phyloP scores from a whole-genome alignment of 2,329 filamentous ascomycete species.

The Arthrobotrys entomopaga region DNA sequence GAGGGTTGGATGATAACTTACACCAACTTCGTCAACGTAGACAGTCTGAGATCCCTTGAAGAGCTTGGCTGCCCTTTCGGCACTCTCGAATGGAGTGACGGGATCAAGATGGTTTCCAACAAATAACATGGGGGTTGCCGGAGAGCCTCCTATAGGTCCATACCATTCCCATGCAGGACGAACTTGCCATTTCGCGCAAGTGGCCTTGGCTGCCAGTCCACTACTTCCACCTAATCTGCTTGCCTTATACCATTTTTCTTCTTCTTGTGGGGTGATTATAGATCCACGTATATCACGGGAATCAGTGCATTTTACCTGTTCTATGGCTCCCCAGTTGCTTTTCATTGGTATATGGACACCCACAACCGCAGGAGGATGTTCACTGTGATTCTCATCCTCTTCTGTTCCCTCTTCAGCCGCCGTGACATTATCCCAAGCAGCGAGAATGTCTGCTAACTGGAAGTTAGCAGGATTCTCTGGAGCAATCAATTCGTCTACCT shows the following conservation, averaged over 20 bases:
- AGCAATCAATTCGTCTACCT: not conserved
- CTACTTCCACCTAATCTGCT: conserved; percentile 11
- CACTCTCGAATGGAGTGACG: conserved; percentile 41
- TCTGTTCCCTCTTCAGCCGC: not conserved
- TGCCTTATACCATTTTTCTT: conserved; percentile 10
- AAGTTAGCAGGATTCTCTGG: conserved; percentile 15
- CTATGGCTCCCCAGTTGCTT: no score
- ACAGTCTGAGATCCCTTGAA: not conserved
- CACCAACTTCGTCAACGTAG: conserved; percentile 1
- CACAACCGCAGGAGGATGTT: conserved; percentile 16
- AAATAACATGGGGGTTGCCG: conserved; percentile 45
- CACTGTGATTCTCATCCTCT: not conserved
- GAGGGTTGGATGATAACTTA: not conserved
- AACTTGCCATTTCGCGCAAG: conserved; percentile 27
- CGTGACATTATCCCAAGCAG: not conserved
- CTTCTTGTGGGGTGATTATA: conserved; percentile 11
- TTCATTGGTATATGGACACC: no score
- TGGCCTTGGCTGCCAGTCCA: not conserved
- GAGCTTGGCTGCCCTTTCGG: not conserved
- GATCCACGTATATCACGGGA: conserved; percentile 28
- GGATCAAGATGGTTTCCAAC: conserved; percentile 31
- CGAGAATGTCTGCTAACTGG: conserved; percentile 3
- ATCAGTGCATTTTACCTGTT: conserved; percentile 11
- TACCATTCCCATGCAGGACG: conserved; percentile 49
- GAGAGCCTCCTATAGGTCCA: conserved; percentile 35